Percentiles rank a stretch among this genome's conserved stretches.
These are phyloP conservation scores for Craterostigma plantagineum DNA, from an alignment of 257 asterid species.

Conservation along the genomic window DNA sequence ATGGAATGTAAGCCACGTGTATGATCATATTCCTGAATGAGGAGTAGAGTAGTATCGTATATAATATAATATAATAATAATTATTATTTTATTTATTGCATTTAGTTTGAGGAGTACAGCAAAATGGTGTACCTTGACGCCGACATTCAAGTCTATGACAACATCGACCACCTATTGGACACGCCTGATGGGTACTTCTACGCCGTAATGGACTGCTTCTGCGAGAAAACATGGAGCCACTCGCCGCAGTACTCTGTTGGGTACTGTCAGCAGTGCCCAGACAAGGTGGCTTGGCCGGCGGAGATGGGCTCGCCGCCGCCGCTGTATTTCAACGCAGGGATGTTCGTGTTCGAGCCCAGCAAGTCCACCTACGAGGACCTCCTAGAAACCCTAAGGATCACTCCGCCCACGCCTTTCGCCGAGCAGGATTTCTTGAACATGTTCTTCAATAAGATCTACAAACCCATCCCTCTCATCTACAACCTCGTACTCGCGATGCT, in stretches of 20 bases:
- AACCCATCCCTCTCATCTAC: constrained; percentile 33
- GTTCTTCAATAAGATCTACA: constrained; percentile 29
- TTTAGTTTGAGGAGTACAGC: constrained; percentile 37
- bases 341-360: constrained; percentile 14
- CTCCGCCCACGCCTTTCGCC: constrained; percentile 41
- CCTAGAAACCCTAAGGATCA: constrained; percentile 20
- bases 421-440: constrained; percentile 60
- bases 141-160: constrained; percentile 40
- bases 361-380: constrained; percentile 20
- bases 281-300: constrained; percentile 33
- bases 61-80: too few species aligned
- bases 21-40: too few species aligned
- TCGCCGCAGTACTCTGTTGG: constrained; percentile 27
- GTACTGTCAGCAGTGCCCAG: constrained; percentile 48
- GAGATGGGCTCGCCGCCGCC: constrained; percentile 38
- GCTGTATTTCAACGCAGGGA: constrained; percentile 37
- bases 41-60: too few species aligned
- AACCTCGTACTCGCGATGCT: constrained; percentile 43
- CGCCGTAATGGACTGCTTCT: constrained; percentile 48
- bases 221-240: constrained; percentile 47
- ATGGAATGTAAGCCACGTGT: constrained; percentile 45
- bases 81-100: too few species aligned
- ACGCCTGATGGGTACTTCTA: constrained; percentile 33
- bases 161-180: constrained; percentile 41
- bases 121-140: constrained; percentile 52